Percentiles rank a stretch among this genome's conserved stretches.
Conservation (phyloP, 441 rosid species). For the Populus trichocarpa region DNA sequence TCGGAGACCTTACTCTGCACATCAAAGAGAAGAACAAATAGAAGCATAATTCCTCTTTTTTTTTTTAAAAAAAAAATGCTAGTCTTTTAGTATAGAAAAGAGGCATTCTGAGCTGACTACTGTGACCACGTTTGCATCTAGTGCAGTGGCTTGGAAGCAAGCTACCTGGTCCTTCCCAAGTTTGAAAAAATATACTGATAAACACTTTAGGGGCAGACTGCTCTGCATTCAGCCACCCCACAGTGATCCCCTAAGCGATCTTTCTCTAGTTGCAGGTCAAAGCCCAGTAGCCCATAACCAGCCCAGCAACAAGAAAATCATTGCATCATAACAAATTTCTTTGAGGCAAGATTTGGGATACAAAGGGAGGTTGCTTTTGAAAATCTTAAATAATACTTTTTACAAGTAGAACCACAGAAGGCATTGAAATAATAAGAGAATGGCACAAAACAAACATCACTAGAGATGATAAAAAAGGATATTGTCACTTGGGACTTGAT, state of each 20-base stretch:
- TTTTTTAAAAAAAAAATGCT: neutral
- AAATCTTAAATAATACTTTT: neutral
- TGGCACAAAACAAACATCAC: neutral
- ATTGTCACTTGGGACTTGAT: neutral
- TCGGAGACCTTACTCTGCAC: too few relatives aligned
- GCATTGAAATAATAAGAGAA: neutral
- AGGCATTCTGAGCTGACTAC: neutral
- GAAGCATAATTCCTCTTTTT: neutral
- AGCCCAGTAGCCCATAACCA: neutral
- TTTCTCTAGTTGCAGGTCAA: neutral
- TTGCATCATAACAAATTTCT: neutral
- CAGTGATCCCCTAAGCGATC: neutral
- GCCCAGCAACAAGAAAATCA: neutral
- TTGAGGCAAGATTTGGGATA: neutral
- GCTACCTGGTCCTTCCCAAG: neutral
- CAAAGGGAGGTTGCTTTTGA: neutral
- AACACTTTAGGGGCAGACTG: neutral
- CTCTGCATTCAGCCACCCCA: neutral
- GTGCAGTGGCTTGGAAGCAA: neutral
- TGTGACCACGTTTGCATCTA: neutral
- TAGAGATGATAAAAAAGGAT: neutral
- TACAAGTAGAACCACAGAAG: neutral
- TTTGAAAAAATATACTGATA: neutral
- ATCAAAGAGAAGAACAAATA: neutral
- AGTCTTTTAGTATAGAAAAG: neutral